These are phyloP conservation scores for Aethionema arabicum DNA, from an alignment of 345 rosid species.

Conservation along the genomic window DNA sequence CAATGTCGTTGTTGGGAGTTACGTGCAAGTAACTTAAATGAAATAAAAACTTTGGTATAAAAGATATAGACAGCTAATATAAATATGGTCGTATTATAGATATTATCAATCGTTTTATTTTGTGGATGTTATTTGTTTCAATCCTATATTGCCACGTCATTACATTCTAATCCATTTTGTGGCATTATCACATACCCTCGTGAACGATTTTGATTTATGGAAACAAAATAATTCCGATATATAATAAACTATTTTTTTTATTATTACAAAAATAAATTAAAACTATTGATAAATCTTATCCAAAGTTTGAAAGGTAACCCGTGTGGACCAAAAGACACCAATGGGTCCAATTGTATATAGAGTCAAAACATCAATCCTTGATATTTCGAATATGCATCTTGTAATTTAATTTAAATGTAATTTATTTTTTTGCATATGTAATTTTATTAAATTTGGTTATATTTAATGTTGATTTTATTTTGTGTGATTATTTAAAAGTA, in stretches of 20 bases:
- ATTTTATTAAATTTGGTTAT: neutral
- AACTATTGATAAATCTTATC: conserved; percentile 20
- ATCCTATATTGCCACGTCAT: conserved; percentile 15
- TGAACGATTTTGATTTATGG: conserved; percentile 23
- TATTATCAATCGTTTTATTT: conserved; percentile 10
- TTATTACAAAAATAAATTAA: neutral
- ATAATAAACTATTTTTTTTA: conserved; percentile 1
- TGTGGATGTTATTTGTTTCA: conserved; percentile 32
- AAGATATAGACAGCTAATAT: conserved; percentile 31
- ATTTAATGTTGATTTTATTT: conserved; percentile 14
- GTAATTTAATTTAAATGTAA: neutral
- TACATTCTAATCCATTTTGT: conserved; percentile 15
- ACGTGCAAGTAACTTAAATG: conserved; percentile 34
- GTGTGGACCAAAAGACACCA: conserved; percentile 29
- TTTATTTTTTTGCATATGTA: neutral
- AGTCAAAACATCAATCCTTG: conserved; percentile 34
- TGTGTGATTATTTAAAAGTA: conserved; percentile 17
- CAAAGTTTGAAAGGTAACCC: conserved; percentile 22
- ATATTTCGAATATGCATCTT: conserved; percentile 24
- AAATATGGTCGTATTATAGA: conserved; percentile 14
- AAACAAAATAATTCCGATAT: conserved; percentile 12
- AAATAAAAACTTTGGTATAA: conserved; percentile 6
- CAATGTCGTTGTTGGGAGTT: conserved; percentile 26
- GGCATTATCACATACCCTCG: conserved; percentile 26
- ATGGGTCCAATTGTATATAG: conserved; percentile 25